These are phyloP conservation scores for Hyaloscypha finlandica DNA, from an alignment of 495 filamentous ascomycete genomes.

Conservation along the genomic window DNA sequence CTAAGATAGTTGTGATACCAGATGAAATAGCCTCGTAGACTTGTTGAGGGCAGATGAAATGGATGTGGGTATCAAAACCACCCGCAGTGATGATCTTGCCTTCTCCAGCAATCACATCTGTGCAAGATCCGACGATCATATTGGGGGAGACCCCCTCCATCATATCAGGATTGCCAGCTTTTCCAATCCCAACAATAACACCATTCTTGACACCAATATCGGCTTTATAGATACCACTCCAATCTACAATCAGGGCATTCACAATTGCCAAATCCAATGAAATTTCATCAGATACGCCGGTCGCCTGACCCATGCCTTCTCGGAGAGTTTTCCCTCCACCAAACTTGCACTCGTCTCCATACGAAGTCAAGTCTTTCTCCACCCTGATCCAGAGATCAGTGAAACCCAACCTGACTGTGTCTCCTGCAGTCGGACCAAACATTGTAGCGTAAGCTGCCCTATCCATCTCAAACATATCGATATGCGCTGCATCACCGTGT, in stretches of 20 bases:
- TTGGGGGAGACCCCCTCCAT: conserved; percentile 84
- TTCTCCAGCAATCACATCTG: conserved; percentile 95
- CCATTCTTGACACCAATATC: conserved; percentile 95
- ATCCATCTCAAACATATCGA: conserved; percentile 69
- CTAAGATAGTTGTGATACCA: conserved; percentile 89
- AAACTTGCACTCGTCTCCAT: conserved; percentile 95
- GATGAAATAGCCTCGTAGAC: conserved; percentile 82
- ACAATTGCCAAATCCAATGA: conserved; percentile 86
- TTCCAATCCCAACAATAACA: conserved; percentile 87
- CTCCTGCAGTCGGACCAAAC: conserved; percentile 92
- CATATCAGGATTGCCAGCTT: conserved; percentile 94
- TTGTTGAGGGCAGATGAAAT: conserved; percentile 97
- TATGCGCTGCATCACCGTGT: conserved; percentile 50
- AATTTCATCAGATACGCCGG: conserved; percentile 67
- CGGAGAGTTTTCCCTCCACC: conserved; percentile 93
- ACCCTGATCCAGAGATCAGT: conserved; percentile 93
- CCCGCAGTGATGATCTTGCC: conserved; percentile 92
- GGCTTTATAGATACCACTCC: conserved; percentile 92
- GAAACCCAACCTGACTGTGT: conserved; percentile 75
- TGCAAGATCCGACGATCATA: conserved; percentile 86
- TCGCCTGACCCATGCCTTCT: conserved; percentile 96
- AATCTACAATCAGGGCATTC: conserved; percentile 91
- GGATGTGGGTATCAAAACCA: conserved; percentile 90
- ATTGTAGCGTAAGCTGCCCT: conserved; percentile 77
- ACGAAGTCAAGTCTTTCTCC: conserved; percentile 80